Base-by-base conservation (phyloP, 495 filamentous ascomycete species). In the Hypoxylon fragiforme region DNA sequence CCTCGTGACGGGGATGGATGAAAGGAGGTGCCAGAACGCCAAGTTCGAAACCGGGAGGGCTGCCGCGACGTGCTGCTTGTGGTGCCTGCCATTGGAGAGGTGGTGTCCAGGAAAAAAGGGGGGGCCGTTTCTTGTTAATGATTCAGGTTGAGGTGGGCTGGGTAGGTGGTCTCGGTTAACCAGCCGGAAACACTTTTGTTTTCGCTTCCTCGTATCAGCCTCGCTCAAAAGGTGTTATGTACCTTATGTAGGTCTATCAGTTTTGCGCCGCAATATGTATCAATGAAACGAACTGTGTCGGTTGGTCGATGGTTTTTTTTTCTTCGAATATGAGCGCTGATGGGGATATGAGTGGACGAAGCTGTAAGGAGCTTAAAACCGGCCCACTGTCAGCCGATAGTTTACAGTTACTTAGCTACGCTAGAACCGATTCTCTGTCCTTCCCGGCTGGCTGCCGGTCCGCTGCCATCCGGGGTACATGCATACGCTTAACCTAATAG, bases 331-430 rank as follows among this genome's bases (percentile, higher is more conserved):
- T 18, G n/a, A 42, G 39, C 11, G 39, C 21, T 7, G 6, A 42
- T 2, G 26, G 39, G 18, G 12, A 11, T 21, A 15, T 22, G 26
- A 35, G 47, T 28, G 24, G 24, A 28, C 9, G 9, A 28, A 9
- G 9, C 16, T 28, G 36, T 37, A 21, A 9, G 18, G 34, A 37
- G 39, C 39, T 37, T 20, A 9, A 24, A 49, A 49, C n/a, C 56
- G 49, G 39, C 50, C 56, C 56, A 60, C 56, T 44, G 45, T 54
- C 49, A 54, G 32, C 26, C 50, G 44, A 60, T 60, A 13, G 19
- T 5, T 7, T 1, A 1, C 56, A 44, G 39, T 39, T 41, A 43
- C 22, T 2, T 2, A 14, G 3, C 36, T 40, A 28, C 44, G n/a
- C n/a, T n/a, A n/a, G n/a, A n/a, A n/a, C n/a, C n/a, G n/a, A n/a